Evolutionary conservation across 2,329 filamentous ascomycete species (phyloP).

Genomic region (Fusarium irregulare): DNA sequence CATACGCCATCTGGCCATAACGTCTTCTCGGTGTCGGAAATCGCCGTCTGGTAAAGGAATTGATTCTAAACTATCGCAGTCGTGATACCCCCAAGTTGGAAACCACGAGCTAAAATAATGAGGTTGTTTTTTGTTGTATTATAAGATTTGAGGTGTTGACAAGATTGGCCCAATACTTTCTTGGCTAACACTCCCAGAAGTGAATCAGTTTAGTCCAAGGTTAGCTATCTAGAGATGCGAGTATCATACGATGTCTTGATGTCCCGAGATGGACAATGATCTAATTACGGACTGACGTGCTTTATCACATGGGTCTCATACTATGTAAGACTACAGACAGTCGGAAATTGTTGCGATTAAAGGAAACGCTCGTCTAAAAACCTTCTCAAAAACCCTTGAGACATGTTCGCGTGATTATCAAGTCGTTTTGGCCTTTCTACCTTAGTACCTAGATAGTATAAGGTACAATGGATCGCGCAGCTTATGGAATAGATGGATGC

Average conservation of each 20-base stretch:
- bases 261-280: not conserved
- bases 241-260: constrained; percentile 14
- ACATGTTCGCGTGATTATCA: not conserved
- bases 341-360: not conserved
- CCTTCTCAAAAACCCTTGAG: not conserved
- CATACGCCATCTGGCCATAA: constrained; percentile 27
- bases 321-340: not conserved
- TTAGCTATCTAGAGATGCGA: not conserved
- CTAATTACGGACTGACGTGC: not conserved
- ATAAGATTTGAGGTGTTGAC: not conserved
- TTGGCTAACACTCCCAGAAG: not conserved
- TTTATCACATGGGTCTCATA: not conserved
- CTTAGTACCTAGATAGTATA: not conserved
- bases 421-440: not conserved
- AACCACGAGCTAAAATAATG: not conserved
- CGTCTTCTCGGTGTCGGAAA: constrained; percentile 14
- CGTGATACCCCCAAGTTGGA: not conserved
- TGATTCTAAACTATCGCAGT: not conserved
- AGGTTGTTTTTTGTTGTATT: not conserved
- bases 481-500: not conserved
- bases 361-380: not conserved
- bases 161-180: not conserved
- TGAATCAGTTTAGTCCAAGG: not conserved
- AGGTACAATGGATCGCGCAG: not conserved
- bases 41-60: constrained; percentile 7